Conservation (phyloP, 495 filamentous ascomycete species). For the Podospora sp. region DNA sequence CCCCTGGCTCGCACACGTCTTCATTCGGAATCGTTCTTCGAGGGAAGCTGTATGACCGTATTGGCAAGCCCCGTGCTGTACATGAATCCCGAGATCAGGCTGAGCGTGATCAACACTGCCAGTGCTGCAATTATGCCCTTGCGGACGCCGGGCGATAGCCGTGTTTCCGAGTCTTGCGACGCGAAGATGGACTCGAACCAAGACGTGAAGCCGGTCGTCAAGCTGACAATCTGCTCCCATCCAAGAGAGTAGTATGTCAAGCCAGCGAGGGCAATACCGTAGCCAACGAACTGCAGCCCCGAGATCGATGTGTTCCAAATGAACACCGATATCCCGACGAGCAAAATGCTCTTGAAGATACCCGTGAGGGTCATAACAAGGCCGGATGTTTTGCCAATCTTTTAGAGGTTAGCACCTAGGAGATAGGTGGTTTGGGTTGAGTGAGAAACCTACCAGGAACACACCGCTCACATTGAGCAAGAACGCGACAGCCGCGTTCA, state of each 20-base stretch:
- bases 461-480: slow-evolving; percentile 76
- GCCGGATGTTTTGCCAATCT: slow-evolving; percentile 78
- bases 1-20: background rate
- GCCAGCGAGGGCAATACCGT: slow-evolving; percentile 63
- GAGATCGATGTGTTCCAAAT: slow-evolving; percentile 67
- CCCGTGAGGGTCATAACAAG: slow-evolving; percentile 77
- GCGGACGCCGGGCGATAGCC: slow-evolving; percentile 63
- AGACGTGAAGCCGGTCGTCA: slow-evolving; percentile 53
- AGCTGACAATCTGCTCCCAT: slow-evolving; percentile 65
- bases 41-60: slow-evolving; percentile 6
- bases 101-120: slow-evolving; percentile 55
- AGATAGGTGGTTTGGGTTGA: background rate
- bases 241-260: slow-evolving; percentile 71
- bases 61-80: slow-evolving; percentile 20
- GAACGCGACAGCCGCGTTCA: slow-evolving; percentile 76
- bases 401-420: slow-evolving; percentile 14
- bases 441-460: slow-evolving; percentile 58
- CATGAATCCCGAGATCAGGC: slow-evolving; percentile 47
- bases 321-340: slow-evolving; percentile 64
- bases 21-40: background rate
- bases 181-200: slow-evolving; percentile 63
- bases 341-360: slow-evolving; percentile 75
- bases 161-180: slow-evolving; percentile 26
- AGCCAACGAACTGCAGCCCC: slow-evolving; percentile 64
- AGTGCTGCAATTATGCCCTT: slow-evolving; percentile 64